Base-by-base conservation (phyloP, 2,329 filamentous ascomycete genomes). In the Talaromyces sp. region DNA sequence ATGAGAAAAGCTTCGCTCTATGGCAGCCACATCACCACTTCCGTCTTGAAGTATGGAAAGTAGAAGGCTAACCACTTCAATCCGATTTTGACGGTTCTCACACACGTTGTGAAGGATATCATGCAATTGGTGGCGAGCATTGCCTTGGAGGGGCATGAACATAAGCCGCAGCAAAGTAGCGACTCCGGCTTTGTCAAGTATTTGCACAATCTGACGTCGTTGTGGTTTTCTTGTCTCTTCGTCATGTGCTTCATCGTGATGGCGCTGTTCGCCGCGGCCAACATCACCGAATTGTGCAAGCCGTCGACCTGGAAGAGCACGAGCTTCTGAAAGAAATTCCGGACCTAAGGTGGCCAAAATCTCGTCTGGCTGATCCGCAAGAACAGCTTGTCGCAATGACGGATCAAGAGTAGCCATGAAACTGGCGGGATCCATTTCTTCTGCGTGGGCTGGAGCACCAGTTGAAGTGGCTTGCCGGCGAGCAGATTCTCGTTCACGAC, bases 81-180 rank as follows among this genome's bases (percentile, higher is more conserved):
- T 87, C 38, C 95, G 87, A 70, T 95, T 99, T 71, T 97, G 92
- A n/a, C 91, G 88, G 72, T 99, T 99, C 75, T 96, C 90, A 71
- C 92, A 98, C 27, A 98, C 88, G 66, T 96, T 91, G 64, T 91
- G 86, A 56, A 99, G 87, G 58, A 99, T 90, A 59, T 89, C 88
- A 71, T 95, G 93, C 58, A 99, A 82, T 62, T 91, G 90, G 63
- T 84, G 86, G 66, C 92, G 90, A 55, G 95, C 89, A 63, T 90
- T 95, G 24, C 90, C 91, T 65, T 93, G 90, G 66, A 97, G 91
- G 54, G 91, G 89, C 68, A 98, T 92, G 73, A 99, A 99, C 93
- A 99, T 97, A 10, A 99, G 84, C n/a, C 96, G 90, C 50, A 99
- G 82, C 35, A 99, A 80, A n/a, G 95, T 98, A 27, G 96, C 95